Evolutionary conservation across 805 yeast species (phyloP), one percentile per base, ranked within the genome.

Genomic region (Metschnikowia vanudenii): DNA sequence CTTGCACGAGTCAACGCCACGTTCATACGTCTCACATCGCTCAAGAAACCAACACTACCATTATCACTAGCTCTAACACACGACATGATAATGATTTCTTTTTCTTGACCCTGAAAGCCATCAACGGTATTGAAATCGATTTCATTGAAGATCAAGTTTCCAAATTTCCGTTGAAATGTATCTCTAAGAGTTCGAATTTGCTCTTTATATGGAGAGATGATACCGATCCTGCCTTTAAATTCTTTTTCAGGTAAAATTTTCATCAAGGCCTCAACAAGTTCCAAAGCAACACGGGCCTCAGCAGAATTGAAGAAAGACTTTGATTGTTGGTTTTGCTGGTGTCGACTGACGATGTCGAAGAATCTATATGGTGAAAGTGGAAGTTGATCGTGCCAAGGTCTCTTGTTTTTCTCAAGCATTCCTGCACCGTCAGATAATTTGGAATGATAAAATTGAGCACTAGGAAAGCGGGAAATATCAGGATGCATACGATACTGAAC

Each of bases 401-500:
- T 72, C 1, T 62, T 55, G 19, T 86, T 89, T 22, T 74, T 57
- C 6, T 57, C 67, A 1, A 68, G 76, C 85, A 91, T 86, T n/a
- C 73, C 75, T 1, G 80, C 82, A 3, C 97, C 99, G 64, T 91
- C 96, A 39, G 78, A 68, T 45, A 94, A 74, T 46, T 74, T 75
- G 0, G 88, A 84, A 8, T 80, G 61, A 60, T 94, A 94, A 61
- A 94, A 95, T 60, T 88, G 87, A 11, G 68, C 60, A 20, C 96
- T 86, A 1, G 99, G 99, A 63, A 94, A 95, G 38, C 54, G 63
- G 16, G 97, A 87, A 40, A 94, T 94, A 3, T 76, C 82, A 0
- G 99, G 97, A 65, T 95, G 96, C 99, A 94, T 92, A 71, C 99
- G 92, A 63, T 92, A 92, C 62, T 92, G 99, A 10, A 88, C 92